Base-by-base conservation (phyloP, 2,329 filamentous ascomycete genomes). In the Monosporascus sp. region DNA sequence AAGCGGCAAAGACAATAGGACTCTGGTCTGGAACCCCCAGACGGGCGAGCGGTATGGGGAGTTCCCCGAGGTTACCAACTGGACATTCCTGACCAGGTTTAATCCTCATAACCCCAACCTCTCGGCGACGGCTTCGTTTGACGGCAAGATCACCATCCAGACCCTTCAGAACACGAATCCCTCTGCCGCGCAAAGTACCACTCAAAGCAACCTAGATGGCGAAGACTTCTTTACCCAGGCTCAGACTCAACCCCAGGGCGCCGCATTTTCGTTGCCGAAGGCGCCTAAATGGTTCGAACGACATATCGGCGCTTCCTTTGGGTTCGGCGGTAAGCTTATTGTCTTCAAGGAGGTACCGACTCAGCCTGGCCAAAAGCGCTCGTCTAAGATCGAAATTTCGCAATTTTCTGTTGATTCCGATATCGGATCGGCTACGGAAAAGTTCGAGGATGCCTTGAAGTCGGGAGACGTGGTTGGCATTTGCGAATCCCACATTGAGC, bases 11-110 rank as follows among this genome's bases (percentile, higher is more conserved):
- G 94, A 99, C 72, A 97, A 97, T 69, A 85, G 90, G 63, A 97
- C 92, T 2, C 82, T 99, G 56, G 86, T 94, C 56, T 99, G 95
- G 94, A 97, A 97, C 71, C 91, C 94, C 1, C 89, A 94, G 66
- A 96, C 88, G 3, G 93, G 93, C 51, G 85, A 94, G 67, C 80
- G 83, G 14, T 88, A 91, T 59, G 94, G 95, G 60, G 93, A 97
- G 72, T 93, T 97, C 67, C 92, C 93, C 5, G 91, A 97, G 64
- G 92, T 96, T 51, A 97, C 93, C n/a, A 99, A 97, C 72, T 99
- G 94, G 93, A 96, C 92, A 6, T 99, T 99, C 77, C 86, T 93
- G 68, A 96, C 94, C 5, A 84, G 87, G 57, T 97, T 95, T 81
- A 92, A 96, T 70, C 94, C 94, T 31, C 86, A 90, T 62, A 96